Evolutionary conservation across 2,329 filamentous ascomycete genomes (phyloP), one percentile per base, ranked within the genome.

Genomic region (Cryphonectria carpinicola): DNA sequence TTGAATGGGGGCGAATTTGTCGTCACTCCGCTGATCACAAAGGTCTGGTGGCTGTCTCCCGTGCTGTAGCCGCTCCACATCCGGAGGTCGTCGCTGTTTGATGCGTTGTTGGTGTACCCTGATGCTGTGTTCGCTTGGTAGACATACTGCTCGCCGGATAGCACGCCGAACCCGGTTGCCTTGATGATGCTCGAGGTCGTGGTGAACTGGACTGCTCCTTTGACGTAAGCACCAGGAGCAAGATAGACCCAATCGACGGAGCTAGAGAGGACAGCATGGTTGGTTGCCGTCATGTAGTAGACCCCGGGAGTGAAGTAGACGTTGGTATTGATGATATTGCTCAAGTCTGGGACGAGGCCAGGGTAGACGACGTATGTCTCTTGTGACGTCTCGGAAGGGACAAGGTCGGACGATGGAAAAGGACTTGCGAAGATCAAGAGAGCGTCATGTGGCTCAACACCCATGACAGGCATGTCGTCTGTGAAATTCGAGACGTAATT

Each of bases 111-210:
- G 32, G 71, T 71, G 72, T 80, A 81, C 52, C 73, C 70, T 8
- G 75, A 46, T 6, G 74, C 74, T 0, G 76, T 75, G 70, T 81
- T 81, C 35, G 80, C 80, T 68, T 80, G 78, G 71, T 80, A 81
- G 7, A 80, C 78, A 67, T 81, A 81, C 61, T 80, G 76, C 69
- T 81, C 80, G 17, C 80, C 80, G 0, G 79, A 81, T 2, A 81
- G 74, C 11, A 81, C 78, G 14, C 79, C 80, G 70, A 76, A 75
- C 1, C 80, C 80, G 5, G 78, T 79, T 19, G 80, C 78, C 13
- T 77, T 73, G 58, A 81, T 72, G 60, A 65, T 65, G 39, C 76
- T 70, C 3, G 73, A 52, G 2, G 46, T 49, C 19, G 72, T 75
- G 10, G 74, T 76, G 73, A 77, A 82, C 71, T 81, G 68, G 39